Evolutionary conservation across 768 basidiomycete genomes (phyloP).

Genomic region (Hydnum rufescens): DNA sequence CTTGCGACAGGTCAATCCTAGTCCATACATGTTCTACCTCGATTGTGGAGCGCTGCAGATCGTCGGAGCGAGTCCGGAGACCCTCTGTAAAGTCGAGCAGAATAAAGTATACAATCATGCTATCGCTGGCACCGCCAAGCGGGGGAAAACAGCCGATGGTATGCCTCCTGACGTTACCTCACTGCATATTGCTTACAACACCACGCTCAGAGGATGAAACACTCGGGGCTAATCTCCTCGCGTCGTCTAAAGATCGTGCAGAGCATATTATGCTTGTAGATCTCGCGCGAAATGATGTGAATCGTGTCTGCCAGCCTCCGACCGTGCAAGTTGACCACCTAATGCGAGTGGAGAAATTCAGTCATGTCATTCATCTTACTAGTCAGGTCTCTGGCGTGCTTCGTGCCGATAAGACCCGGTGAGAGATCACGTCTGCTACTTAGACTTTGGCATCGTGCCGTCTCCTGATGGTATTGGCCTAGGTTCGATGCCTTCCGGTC

Average conservation of each 20-base stretch:
- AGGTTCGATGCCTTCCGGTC: constrained; percentile 98
- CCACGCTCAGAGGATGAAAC: constrained; percentile 61
- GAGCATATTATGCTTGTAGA: constrained; percentile 99
- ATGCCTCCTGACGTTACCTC: neutral
- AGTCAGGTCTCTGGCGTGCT: constrained; percentile 82
- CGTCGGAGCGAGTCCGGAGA: constrained; percentile 97
- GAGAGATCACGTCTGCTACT: constrained; percentile 8
- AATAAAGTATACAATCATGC: constrained; percentile 94
- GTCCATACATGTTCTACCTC: constrained; percentile 97
- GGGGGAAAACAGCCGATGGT: constrained; percentile 80
- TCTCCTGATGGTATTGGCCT: constrained; percentile 1
- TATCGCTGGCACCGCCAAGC: constrained; percentile 82
- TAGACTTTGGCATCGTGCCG: neutral
- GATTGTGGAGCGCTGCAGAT: constrained; percentile 86
- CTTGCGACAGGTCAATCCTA: constrained; percentile 86
- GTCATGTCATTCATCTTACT: constrained; percentile 94
- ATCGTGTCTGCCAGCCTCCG: constrained; percentile 84
- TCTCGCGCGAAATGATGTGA: constrained; percentile 94
- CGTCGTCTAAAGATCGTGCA: constrained; percentile 86
- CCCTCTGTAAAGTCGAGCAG: constrained; percentile 82
- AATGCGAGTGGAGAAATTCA: constrained; percentile 87
- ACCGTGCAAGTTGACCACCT: constrained; percentile 93
- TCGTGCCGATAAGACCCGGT: constrained; percentile 72
- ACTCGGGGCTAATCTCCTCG: constrained; percentile 50
- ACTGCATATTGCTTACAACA: neutral